Evolutionary conservation across 208 protist species (phyloP).

Genomic region (Balamuthia mandrillaris): DNA sequence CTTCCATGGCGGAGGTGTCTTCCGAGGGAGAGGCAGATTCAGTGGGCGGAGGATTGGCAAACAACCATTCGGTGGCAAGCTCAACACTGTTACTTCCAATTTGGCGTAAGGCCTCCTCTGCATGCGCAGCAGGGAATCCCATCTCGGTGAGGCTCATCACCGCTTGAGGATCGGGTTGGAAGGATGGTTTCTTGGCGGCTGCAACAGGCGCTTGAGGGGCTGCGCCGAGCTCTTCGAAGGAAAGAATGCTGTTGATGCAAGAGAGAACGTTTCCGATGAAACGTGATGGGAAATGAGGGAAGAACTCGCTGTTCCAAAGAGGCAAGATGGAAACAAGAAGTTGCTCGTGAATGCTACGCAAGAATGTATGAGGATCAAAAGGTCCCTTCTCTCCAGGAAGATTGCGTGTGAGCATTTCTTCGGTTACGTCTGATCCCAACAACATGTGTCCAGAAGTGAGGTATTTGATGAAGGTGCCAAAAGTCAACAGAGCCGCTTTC

Average conservation of each 20-base stretch:
- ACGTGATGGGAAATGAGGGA: slow-evolving; percentile 16
- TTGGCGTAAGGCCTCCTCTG: slow-evolving; percentile 23
- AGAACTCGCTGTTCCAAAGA: slow-evolving; percentile 14
- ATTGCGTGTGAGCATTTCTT: slow-evolving; percentile 9
- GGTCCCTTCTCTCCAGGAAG: slow-evolving; percentile 11
- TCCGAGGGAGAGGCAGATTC: background rate
- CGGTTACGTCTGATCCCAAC: background rate
- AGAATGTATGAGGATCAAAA: slow-evolving; percentile 29
- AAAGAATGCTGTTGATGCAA: slow-evolving; percentile 26
- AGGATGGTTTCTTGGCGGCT: slow-evolving; percentile 14
- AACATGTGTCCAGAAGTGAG: slow-evolving; percentile 23
- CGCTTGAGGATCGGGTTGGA: background rate
- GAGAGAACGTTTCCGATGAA: no score
- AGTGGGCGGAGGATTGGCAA: slow-evolving; percentile 5
- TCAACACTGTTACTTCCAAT: slow-evolving; percentile 18
- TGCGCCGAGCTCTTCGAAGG: slow-evolving; percentile 14
- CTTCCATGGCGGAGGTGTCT: background rate
- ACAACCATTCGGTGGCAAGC: slow-evolving; percentile 28
- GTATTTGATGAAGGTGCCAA: slow-evolving; percentile 20
- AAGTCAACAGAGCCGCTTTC: slow-evolving; percentile 1
- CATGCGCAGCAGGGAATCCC: slow-evolving; percentile 8
- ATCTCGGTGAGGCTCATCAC: slow-evolving; percentile 29
- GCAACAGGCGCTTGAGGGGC: background rate
- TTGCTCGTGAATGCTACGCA: background rate
- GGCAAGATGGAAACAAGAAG: slow-evolving; percentile 4